Percentiles rank a stretch among this genome's conserved stretches.
Conservation (phyloP, 2,329 filamentous ascomycete genomes). For the Pyricularia pennisetigena region DNA sequence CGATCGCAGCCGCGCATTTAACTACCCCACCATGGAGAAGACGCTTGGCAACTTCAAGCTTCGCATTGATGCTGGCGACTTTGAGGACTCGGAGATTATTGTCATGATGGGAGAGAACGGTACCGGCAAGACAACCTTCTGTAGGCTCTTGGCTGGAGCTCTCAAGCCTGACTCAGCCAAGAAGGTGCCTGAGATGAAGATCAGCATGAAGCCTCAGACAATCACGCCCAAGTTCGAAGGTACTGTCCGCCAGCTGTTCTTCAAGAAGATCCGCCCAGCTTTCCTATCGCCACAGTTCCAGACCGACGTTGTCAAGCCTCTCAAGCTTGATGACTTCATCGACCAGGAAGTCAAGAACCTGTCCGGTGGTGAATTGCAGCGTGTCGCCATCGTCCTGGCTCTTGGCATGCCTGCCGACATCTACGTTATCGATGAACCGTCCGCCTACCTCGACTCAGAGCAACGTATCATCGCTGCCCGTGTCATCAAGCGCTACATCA, state of each 20-base stretch:
- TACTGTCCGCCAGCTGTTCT: conserved; percentile 94
- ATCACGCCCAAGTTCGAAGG: conserved; percentile 98
- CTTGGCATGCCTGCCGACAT: conserved; percentile 94
- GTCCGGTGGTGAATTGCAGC: conserved; percentile 98
- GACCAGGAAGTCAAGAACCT: conserved; percentile 99
- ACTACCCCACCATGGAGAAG: conserved; percentile 87
- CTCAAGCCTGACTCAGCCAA: conserved; percentile 77
- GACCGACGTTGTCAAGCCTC: conserved; percentile 98
- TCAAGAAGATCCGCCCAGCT: conserved; percentile 98
- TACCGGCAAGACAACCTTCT: conserved; percentile 97
- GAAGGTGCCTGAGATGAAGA: conserved; percentile 85
- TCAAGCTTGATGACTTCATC: conserved; percentile 98
- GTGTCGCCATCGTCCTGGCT: conserved; percentile 96
- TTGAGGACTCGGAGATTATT: conserved; percentile 96
- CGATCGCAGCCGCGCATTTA: conserved; percentile 77
- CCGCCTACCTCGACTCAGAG: conserved; percentile 95
- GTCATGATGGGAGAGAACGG: conserved; percentile 99
- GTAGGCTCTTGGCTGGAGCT: conserved; percentile 86
- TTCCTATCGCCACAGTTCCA: conserved; percentile 98
- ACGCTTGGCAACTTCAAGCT: conserved; percentile 84
- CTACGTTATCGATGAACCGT: conserved; percentile 96
- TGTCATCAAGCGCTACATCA: conserved; percentile 99
- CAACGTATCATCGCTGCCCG: conserved; percentile 95
- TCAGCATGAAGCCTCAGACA: conserved; percentile 99
- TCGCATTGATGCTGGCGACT: conserved; percentile 69